A percentile compares a stretch with the other conserved stretches of the same genome.
Evolutionary conservation across 805 yeast species (phyloP).

Genomic region (Candida taoyuanica): DNA sequence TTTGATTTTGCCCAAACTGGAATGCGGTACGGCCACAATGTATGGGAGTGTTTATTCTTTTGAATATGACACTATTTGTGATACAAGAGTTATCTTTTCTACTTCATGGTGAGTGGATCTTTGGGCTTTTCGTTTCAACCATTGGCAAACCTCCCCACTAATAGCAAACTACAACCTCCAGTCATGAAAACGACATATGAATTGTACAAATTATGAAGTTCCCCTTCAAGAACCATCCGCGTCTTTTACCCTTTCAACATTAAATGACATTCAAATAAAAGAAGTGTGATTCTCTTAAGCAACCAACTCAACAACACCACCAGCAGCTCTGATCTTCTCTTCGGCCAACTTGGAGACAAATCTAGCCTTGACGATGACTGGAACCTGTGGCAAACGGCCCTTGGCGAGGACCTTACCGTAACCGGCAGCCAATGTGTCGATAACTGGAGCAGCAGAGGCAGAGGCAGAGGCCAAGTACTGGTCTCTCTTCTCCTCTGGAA

Average conservation of each 20-base stretch:
- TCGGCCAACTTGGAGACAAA: constrained; percentile 98
- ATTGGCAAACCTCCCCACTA: neutral
- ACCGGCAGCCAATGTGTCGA: constrained; percentile 98
- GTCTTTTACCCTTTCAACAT: constrained; percentile 6
- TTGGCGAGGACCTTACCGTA: constrained; percentile 99
- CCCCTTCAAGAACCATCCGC: constrained; percentile 8
- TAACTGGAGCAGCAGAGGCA: constrained; percentile 93
- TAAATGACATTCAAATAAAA: constrained; percentile 5
- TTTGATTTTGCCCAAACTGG: constrained; percentile 5
- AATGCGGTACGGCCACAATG: constrained; percentile 2
- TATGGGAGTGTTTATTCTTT: neutral
- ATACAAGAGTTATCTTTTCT: neutral
- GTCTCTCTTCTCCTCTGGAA: constrained; percentile 91
- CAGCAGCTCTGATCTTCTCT: constrained; percentile 99
- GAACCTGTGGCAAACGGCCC: constrained; percentile 97
- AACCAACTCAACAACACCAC: constrained; percentile 99
- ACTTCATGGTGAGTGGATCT: neutral
- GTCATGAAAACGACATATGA: constrained; percentile 9
- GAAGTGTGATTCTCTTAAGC: constrained; percentile 56
- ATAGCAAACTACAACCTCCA: neutral
- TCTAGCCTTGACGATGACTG: constrained; percentile 99
- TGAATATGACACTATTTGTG: neutral
- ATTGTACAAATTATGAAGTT: constrained; percentile 14
- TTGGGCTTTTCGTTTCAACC: too few species aligned
- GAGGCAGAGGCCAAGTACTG: constrained; percentile 83